Evolutionary conservation across 305 asterid species (phyloP), one percentile per base, ranked within the genome.

Genomic region (Fraxinus paxiana): DNA sequence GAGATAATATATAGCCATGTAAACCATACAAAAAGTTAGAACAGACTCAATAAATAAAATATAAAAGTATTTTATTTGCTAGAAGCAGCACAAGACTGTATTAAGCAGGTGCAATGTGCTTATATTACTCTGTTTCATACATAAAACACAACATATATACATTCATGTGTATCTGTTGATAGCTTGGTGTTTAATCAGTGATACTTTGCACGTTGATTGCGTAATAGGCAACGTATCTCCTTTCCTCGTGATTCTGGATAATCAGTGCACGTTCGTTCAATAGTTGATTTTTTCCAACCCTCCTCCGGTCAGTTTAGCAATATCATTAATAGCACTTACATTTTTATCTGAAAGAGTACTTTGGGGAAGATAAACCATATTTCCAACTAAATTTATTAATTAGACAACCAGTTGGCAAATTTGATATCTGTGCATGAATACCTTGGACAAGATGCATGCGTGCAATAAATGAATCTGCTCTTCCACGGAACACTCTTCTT

Each of bases 361-460:
- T 18, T 51, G 48, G 41, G 76, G 17, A 65, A 38, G 65, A 54
- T 41, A 76, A 37, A 22, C 13, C 70, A 54, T 77, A 20, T 69
- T 65, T 74, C 26, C 54, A 31, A 76, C 80, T 75, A 63, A 56
- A 77, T 77, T 51, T 18, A 28, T 54, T 37, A 35, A 26, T 51
- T 18, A 69, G 83, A 73, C 26, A 77, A 38, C 63, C 67, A 10
- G 71, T 67, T 7, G 22, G 37, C 56, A 54, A 81, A 77, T 51
- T 77, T 46, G 46, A 79, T 43, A 48, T 61, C 22, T 77, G 76
- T 54, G 76, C 17, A 73, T 35, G 38, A 12, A 77, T 91, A 94
- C 99, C 99, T 92, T 94, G 99, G 80, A 96, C 97, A 80, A 93
- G 98, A 87, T 91, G 99, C 99, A 96, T 94, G 78, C 98, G 91